Conservation (phyloP, 2,329 filamentous ascomycete genomes). For the Phialophora tarda region DNA sequence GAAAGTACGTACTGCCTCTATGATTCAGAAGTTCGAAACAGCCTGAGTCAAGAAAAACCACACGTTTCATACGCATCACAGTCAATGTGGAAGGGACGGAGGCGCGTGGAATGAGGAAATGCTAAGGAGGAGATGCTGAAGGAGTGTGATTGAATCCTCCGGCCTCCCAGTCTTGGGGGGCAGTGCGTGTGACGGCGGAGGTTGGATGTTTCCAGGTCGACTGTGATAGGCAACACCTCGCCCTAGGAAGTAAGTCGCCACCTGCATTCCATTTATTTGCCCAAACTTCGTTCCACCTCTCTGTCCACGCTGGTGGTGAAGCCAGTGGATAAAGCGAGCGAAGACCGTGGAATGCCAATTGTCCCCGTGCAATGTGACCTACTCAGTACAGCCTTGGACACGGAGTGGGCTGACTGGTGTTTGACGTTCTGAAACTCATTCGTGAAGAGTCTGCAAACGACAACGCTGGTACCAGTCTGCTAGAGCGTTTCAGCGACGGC, state of each 20-base stretch:
- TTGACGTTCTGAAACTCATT: not conserved
- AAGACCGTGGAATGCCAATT: no score
- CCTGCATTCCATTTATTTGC: no score
- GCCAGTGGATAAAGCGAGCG: no score
- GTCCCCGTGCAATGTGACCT: not conserved
- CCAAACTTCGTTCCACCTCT: no score
- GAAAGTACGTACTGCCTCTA: not conserved
- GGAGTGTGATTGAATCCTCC: not conserved
- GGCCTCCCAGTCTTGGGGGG: no score
- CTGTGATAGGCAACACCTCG: no score
- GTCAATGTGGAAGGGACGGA: not conserved
- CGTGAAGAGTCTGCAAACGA: not conserved
- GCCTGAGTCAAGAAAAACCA: not conserved
- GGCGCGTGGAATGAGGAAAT: not conserved
- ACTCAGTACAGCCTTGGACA: not conserved
- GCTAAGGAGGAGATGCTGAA: not conserved
- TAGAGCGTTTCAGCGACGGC: not conserved
- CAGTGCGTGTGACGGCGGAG: no score
- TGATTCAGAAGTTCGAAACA: not conserved
- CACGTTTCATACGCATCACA: not conserved
- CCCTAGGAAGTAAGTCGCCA: no score
- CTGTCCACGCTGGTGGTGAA: no score
- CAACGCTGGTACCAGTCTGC: not conserved
- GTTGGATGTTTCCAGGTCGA: no score
- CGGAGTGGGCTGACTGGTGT: not conserved